Percentiles rank a stretch among this genome's conserved stretches.
These are phyloP conservation scores for Huntiella bhutanensis DNA, from an alignment of 2,329 filamentous ascomycete genomes.

Conservation along the genomic window DNA sequence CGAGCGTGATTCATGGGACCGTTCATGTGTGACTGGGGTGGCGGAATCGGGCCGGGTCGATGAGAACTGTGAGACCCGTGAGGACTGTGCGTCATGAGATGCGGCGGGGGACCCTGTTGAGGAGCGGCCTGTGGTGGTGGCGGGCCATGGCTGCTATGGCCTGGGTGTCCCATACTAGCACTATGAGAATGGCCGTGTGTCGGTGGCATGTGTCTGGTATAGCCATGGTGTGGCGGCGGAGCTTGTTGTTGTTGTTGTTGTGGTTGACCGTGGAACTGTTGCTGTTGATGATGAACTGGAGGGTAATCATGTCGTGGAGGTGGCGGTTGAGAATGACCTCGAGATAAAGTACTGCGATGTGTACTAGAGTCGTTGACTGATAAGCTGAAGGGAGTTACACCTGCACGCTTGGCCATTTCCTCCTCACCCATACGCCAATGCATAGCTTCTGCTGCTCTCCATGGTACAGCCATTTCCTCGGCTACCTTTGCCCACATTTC, in stretches of 20 bases:
- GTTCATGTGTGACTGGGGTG: constrained; percentile 20
- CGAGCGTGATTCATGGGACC: constrained; percentile 35
- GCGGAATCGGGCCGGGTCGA: not conserved
- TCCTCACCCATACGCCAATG: constrained; percentile 90
- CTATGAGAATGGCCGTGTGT: constrained; percentile 16
- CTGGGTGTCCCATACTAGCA: constrained; percentile 13
- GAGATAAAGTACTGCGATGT: constrained; percentile 22
- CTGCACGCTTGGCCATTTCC: constrained; percentile 85
- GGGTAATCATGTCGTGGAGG: constrained; percentile 14
- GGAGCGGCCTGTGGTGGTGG: constrained; percentile 7
- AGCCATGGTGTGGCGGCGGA: constrained; percentile 21
- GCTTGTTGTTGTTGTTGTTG: not conserved
- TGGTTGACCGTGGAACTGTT: not conserved
- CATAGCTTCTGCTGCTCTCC: constrained; percentile 92
- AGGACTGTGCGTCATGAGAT: constrained; percentile 17
- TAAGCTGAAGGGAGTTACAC: constrained; percentile 67
- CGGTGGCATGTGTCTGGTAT: constrained; percentile 14
- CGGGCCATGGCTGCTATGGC: constrained; percentile 1
- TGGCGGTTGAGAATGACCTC: constrained; percentile 20
- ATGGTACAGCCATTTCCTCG: constrained; percentile 85
- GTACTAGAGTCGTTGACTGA: constrained; percentile 27
- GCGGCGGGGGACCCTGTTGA: constrained; percentile 14
- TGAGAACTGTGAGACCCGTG: constrained; percentile 22
- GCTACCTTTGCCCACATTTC: constrained; percentile 97
- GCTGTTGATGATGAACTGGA: not conserved